Evolutionary conservation across 768 basidiomycete genomes (phyloP).

Genomic region (Auriculariales sp.): DNA sequence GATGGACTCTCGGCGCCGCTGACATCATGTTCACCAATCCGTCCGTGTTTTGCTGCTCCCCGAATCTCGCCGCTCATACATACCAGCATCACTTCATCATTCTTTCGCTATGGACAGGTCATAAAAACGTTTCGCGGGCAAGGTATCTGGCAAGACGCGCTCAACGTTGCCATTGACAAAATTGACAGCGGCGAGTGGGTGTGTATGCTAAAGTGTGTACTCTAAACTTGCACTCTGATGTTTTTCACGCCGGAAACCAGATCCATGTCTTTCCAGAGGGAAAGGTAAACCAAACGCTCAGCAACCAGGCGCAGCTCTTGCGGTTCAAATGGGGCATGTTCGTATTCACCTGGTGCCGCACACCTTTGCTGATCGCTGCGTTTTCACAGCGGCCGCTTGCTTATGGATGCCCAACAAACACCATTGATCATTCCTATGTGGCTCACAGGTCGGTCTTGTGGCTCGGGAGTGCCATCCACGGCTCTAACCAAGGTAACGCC

Average conservation of each 20-base stretch:
- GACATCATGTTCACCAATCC: constrained; percentile 93
- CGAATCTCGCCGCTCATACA: background rate
- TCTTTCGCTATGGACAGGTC: constrained; percentile 83
- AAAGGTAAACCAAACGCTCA: constrained; percentile 54
- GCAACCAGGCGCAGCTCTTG: constrained; percentile 27
- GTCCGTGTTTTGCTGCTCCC: constrained; percentile 26
- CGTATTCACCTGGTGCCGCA: constrained; percentile 20
- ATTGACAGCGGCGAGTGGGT: constrained; percentile 82
- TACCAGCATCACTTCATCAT: constrained; percentile 59
- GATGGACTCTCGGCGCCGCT: constrained; percentile 87
- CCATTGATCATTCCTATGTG: constrained; percentile 88
- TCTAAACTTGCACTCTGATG: background rate
- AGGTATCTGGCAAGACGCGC: constrained; percentile 76
- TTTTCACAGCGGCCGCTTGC: constrained; percentile 53
- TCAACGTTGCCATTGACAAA: constrained; percentile 70
- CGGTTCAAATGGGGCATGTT: constrained; percentile 95
- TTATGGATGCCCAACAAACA: constrained; percentile 51
- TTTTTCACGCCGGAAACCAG: constrained; percentile 23
- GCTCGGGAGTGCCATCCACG: background rate
- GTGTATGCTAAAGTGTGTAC: constrained; percentile 16
- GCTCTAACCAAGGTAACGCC: background rate
- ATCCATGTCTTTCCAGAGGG: constrained; percentile 87
- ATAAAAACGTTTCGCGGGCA: constrained; percentile 85
- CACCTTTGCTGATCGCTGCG: background rate
- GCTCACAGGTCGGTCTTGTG: constrained; percentile 48